Evolutionary conservation across 768 basidiomycete species (phyloP), one percentile per base, ranked within the genome.

Genomic region (Lyophyllum atratum): DNA sequence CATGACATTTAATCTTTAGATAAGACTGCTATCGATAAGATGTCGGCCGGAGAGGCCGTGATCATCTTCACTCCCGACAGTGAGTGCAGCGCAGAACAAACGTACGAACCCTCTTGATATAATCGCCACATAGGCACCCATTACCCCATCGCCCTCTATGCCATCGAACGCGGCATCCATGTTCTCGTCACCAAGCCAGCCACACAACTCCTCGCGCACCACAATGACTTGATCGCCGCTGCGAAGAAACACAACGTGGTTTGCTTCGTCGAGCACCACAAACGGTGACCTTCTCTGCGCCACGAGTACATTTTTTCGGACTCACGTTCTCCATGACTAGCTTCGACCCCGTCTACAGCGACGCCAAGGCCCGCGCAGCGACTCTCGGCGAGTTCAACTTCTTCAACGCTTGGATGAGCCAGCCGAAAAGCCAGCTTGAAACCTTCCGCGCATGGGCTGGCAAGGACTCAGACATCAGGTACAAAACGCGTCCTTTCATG

Each of bases 341-440:
- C 47, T 92, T 87, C 66, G 94, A 96, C 72, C 95, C 95, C 5
- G 93, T 89, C 12, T 96, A 97, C 77, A 90, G 89, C 65, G 94
- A 97, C 68, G 95, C 93, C 37, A 88, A 85, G 65, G 87, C 85
- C 4, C 86, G 89, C 51, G 89, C 89, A 26, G 82, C 80, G 25
- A 73, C 82, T 7, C 79, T 95, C 24, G 93, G 94, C 31, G 92
- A 95, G 72, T 93, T 95, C 76, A 96, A 95, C 75, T 96, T 93
- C 74, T 96, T 94, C 84, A 92, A 79, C 63, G 92, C 93, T 34
- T 96, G 95, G 93, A 97, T 97, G 95, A 93, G 91, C 67, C 95
- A 96, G 71, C 95, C 95, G 42, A 97, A 97, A 75, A 87, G 85
- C 65, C 95, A 97, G 72, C 81, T 97, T 25, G 92, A 94, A 72